Evolutionary conservation across 352 stramenopile genomes (phyloP).

Genomic region (Pythium folliculosum): DNA sequence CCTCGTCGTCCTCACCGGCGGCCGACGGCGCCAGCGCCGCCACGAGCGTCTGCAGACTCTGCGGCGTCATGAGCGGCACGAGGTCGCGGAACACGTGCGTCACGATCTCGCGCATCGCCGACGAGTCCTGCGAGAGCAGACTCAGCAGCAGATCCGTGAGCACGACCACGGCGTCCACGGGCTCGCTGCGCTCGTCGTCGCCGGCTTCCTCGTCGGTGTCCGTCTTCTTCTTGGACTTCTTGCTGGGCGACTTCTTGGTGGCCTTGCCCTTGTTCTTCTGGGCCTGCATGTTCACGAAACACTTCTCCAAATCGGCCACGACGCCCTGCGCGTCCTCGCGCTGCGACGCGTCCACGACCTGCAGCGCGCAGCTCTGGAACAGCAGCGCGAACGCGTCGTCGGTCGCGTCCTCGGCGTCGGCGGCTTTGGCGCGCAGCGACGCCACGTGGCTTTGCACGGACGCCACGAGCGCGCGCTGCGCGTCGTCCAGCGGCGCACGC

Average conservation of each 20-base stretch:
- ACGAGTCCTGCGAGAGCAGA: constrained; percentile 82
- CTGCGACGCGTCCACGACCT: constrained; percentile 70
- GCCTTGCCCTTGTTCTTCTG: constrained; percentile 34
- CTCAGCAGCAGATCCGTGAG: constrained; percentile 83
- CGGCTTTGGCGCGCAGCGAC: constrained; percentile 32
- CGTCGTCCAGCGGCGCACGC: constrained; percentile 42
- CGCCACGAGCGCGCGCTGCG: constrained; percentile 35
- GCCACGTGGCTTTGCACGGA: constrained; percentile 38
- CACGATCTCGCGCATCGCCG: constrained; percentile 82
- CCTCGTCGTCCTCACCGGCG: constrained; percentile 48
- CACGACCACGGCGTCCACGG: constrained; percentile 65
- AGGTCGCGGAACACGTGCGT: constrained; percentile 79
- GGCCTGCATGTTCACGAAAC: constrained; percentile 56
- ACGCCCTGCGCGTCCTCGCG: constrained; percentile 59
- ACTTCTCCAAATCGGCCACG: constrained; percentile 68
- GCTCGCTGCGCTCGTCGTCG: constrained; percentile 22
- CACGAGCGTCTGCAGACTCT: constrained; percentile 72
- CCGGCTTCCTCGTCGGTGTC: constrained; percentile 24
- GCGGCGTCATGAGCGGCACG: constrained; percentile 58
- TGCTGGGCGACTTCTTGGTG: constrained; percentile 30
- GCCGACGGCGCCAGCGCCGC: constrained; percentile 54
- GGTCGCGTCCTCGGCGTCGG: constrained; percentile 39
- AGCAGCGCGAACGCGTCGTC: constrained; percentile 71
- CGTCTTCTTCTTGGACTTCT: constrained; percentile 28
- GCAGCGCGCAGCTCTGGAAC: constrained; percentile 73